Base-by-base conservation (phyloP, 306 rosid species). In the Casuarina equisetifolia region DNA sequence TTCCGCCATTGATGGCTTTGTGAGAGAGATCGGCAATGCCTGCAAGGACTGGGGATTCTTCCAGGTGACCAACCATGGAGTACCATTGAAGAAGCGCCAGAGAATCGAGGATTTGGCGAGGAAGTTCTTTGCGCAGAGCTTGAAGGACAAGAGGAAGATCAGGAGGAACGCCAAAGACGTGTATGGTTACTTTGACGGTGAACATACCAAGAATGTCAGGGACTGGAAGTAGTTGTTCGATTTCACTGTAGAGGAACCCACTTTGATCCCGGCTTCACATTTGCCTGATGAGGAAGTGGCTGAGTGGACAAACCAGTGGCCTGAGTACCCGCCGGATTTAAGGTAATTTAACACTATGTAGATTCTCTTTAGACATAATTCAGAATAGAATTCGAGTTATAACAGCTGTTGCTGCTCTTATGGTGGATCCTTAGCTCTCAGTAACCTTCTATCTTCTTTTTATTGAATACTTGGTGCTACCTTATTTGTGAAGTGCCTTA, bases 221-320 rank as follows among this genome's bases (percentile, higher is more conserved):
- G 98, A 93, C 39, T 89, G 98, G 97, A 91, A 89, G 54, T 94
- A 91, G 72, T 91, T 84, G 5, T 85, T 86, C 76, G 97, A 90
- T 85, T 85, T 86, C 61, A 4, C 12, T 0, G 70, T 80, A 19
- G 52, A 51, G 42, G 90, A 84, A 2, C 93, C 92, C 0, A 84
- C 87, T 4, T 2, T 84, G 0, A 5, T 82, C 10, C 85, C 94
- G 2, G 40, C 77, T 6, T 87, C 88, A 20, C 54, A 61, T 39
- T 84, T 84, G 4, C 83, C 77, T 0, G 61, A 84, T 45, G 12
- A 69, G 19, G 74, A 55, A 32, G 40, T 89, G 1, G 82, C 78
- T 7, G 74, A 74, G 62, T 86, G 87, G 77, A 52, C 66, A 9
- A 93, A 89, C 36, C 80, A 57, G 25, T 88, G 89, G 77, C 95